These are phyloP conservation scores for Xylaria sp. DNA, from an alignment of 2,329 filamentous ascomycete species.

Conservation along the genomic window DNA sequence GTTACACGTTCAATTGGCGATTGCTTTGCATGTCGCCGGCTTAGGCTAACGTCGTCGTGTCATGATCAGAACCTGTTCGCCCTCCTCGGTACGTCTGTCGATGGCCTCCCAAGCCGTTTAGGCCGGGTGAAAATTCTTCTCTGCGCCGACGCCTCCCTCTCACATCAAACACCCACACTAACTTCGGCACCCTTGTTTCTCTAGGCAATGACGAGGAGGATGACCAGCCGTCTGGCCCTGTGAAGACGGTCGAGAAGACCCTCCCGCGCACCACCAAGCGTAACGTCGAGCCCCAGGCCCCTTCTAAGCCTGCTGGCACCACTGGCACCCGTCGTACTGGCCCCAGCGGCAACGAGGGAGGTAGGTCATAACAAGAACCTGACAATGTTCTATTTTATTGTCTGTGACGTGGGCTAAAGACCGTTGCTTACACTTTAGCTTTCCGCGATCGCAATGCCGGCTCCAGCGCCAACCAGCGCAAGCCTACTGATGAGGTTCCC, in stretches of 20 bases:
- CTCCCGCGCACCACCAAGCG: slow-evolving; percentile 81
- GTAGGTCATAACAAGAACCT: slow-evolving; percentile 64
- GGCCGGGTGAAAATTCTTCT: slow-evolving; percentile 42
- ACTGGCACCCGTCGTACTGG: slow-evolving; percentile 64
- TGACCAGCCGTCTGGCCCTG: slow-evolving; percentile 81
- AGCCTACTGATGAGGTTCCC: slow-evolving; percentile 75
- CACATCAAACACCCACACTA: slow-evolving; percentile 34
- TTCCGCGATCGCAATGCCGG: slow-evolving; percentile 91
- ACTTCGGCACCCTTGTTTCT: slow-evolving; percentile 44
- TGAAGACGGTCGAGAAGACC: slow-evolving; percentile 90
- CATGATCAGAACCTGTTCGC: slow-evolving; percentile 87
- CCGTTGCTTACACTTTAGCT: slow-evolving; percentile 61
- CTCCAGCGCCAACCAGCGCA: slow-evolving; percentile 81
- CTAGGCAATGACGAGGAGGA: slow-evolving; percentile 71
- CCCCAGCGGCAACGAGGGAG: slow-evolving; percentile 83
- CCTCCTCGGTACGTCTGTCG: slow-evolving; percentile 83
- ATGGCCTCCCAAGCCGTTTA: slow-evolving; percentile 40
- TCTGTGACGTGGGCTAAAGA: slow-evolving; percentile 23
- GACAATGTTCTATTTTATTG: background rate
- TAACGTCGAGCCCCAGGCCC: slow-evolving; percentile 81
- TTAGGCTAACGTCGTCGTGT: slow-evolving; percentile 43
- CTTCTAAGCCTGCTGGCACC: slow-evolving; percentile 56
- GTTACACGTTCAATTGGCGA: slow-evolving; percentile 24
- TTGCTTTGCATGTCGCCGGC: background rate
- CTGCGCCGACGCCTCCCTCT: background rate